Base-by-base conservation (phyloP, 352 stramenopile species). In the Pythium insidiosum region DNA sequence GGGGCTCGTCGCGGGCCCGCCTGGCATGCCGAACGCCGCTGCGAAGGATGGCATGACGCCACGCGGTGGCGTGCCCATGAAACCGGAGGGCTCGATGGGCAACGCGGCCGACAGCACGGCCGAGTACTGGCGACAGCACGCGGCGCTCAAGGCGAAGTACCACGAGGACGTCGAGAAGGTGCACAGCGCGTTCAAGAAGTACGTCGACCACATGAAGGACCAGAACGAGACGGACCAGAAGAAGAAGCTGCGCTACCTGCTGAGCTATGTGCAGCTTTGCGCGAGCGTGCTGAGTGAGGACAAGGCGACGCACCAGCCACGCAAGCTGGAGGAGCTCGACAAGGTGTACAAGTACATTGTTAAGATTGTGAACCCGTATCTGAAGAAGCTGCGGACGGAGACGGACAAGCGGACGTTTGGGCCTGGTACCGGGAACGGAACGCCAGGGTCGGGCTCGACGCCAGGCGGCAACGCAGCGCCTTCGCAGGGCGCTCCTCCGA, bases 301-400 rank as follows among this genome's bases (percentile, higher is more conserved):
- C 60, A 78, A 83, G 53, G 53, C 71, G 19, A 83, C 75, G 28
- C 61, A 84, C 34, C 61, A 66, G 28, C 68, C 78, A 15, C 78
- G 78, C n/a, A 83, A 84, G 50, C 63, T 91, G 11, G 75, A 88
- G 22, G 78, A 91, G 55, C 63, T 91, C 21, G 78, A 88, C 61
- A 91, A 87, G 61, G 78, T 91, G 36, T 88, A 86, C 67, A 91
- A 91, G 67, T 91, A 91, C 69, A 87, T 91, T 46, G 72, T 91
- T 24, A 88, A 88, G 47, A 91, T 91, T 42, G 78, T 91, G 38
- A 84, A 87, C 43, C 78, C 78, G 53, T 91, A 88, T 49, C 50
- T 91, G 58, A 91, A 91, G 58, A 91, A 91, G 50, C 52, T 91
- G 44, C 77, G 73, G 23, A 84, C 73, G 6, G 78, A 91, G 54